Evolutionary conservation across 2,329 filamentous ascomycete species (phyloP), one percentile per base, ranked within the genome.

Genomic region (Pleomassaria siparia): DNA sequence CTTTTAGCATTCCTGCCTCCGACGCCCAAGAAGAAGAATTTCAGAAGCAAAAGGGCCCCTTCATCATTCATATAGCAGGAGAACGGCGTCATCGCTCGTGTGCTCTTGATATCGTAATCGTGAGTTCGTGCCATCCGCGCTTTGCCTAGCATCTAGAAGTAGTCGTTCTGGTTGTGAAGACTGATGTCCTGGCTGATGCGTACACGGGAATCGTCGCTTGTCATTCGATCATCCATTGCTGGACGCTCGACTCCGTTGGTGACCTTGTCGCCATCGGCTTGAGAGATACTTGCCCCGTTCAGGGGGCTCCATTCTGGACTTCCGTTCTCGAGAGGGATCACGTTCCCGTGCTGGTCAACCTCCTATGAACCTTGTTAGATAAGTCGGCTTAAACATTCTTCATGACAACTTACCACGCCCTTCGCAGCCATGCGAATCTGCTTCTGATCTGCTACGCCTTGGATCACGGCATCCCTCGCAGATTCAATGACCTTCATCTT

Each of bases 401-500:
- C 11, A 25, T 20, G 16, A 25, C 4, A 15, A 64, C 63, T 59
- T 57, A 64, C 73, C 12, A 81, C 81, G 29, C 83, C 84, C 48
- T 85, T 82, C 12, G 79, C 77, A 15, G 84, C 82, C 55, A 88
- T 80, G 49, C 79, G 76, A 36, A 87, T 73, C 57, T 87, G 82
- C 48, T 76, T 75, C 44, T 81, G 75, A 48, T 79, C 80, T 33
- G 84, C 84, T 26, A 79, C 74, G 10, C 85, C 84, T 40, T 83
- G 76, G n/a, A 82, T 69, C 13, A 88, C 81, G 4, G 84, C 84
- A 54, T 85, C 78, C 56, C 84, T 78, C 3, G 85, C 85, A 37
- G 76, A 80, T 59, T 86, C 81, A 54, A 87, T 72, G 15, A 84
- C 78, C 70, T 88, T 88, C 54, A 82, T 67, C 71, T 87, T 87